These are phyloP conservation scores for Alternaria novae-zelandiae DNA, from an alignment of 2,329 filamentous ascomycete species.

Conservation along the genomic window DNA sequence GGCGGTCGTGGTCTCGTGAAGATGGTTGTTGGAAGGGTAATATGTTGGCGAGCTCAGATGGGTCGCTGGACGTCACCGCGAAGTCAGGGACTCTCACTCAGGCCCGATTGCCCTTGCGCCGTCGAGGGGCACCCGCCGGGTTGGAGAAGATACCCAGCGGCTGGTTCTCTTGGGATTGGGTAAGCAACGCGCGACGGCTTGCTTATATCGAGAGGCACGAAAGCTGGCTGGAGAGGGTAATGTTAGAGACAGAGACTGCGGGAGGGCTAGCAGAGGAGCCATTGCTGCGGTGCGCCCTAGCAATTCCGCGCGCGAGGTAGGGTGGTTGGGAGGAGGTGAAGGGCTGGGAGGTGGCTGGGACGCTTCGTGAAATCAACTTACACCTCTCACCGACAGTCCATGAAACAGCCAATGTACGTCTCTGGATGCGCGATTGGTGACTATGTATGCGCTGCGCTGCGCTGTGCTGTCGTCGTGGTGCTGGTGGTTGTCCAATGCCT, in stretches of 20 bases:
- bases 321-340: constrained; percentile 14
- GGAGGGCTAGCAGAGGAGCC: constrained; percentile 31
- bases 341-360: constrained; percentile 31
- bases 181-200: constrained; percentile 18
- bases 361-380: constrained; percentile 12
- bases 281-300: constrained; percentile 25
- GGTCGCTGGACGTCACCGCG: constrained; percentile 37
- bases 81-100: constrained; percentile 17
- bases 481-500: constrained; percentile 15
- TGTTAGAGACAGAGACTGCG: constrained; percentile 30
- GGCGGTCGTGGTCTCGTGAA: constrained; percentile 47
- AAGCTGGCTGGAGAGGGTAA: constrained; percentile 26
- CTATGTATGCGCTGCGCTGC: constrained; percentile 12
- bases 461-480: constrained; percentile 12
- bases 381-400: constrained; percentile 25
- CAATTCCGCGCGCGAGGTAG: constrained; percentile 8
- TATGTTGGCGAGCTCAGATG: constrained; percentile 38
- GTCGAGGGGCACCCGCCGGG: constrained; percentile 30
- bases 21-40: constrained; percentile 25
- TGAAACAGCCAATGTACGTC: constrained; percentile 7
- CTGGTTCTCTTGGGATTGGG: constrained; percentile 13
- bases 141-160: constrained; percentile 23
- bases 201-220: constrained; percentile 27
- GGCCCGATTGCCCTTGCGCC: constrained; percentile 24
- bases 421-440: constrained; percentile 23